These are phyloP conservation scores for Chloranthus sessilifolius DNA, from an alignment of 164 flowering plant genomes.

Conservation along the genomic window DNA sequence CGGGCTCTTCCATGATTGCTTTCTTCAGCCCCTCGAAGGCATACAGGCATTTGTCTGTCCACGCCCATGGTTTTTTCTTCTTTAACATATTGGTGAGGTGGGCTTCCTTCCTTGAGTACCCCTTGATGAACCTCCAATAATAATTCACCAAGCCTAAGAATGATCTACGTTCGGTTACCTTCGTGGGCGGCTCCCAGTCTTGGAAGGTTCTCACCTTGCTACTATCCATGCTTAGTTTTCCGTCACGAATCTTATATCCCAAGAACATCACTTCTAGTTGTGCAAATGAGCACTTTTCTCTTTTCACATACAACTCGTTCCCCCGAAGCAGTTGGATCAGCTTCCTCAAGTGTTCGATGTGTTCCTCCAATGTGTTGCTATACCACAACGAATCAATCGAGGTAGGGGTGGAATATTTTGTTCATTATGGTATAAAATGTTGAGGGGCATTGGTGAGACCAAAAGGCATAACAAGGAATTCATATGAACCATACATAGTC, in stretches of 20 bases:
- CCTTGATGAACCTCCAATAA: background rate
- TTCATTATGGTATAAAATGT: background rate
- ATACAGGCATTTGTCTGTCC: background rate
- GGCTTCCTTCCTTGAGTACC: background rate
- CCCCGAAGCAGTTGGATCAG: background rate
- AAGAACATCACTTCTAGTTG: background rate
- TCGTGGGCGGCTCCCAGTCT: background rate
- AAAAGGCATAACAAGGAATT: background rate
- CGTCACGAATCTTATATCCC: background rate
- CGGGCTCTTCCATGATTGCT: background rate
- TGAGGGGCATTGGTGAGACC: background rate
- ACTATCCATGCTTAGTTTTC: background rate
- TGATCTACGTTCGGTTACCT: background rate
- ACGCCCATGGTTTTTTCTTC: background rate
- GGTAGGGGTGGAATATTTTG: background rate
- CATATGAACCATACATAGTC: background rate
- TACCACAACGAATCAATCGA: no score
- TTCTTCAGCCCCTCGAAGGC: background rate
- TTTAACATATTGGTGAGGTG: background rate
- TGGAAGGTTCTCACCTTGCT: background rate
- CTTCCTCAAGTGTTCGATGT: background rate
- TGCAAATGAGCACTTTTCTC: background rate
- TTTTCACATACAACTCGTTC: background rate
- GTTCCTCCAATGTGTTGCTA: background rate
- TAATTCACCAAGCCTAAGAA: background rate